Conservation (phyloP, 805 yeast genomes). For the Suhomyces pyralidae region DNA sequence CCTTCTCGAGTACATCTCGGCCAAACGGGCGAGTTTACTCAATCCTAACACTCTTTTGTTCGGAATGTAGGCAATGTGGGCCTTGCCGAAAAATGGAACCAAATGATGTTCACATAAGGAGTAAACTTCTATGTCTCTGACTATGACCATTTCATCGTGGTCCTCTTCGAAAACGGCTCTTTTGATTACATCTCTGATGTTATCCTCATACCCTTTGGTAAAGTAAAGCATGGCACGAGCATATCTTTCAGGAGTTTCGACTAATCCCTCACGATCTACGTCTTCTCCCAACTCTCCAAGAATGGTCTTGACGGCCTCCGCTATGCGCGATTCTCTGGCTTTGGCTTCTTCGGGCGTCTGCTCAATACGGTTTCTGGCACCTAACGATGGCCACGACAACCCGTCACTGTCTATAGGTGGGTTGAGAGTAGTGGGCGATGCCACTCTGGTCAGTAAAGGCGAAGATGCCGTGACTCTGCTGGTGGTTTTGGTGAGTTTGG, state of each 20-base stretch:
- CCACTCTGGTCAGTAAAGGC: conserved; percentile 72
- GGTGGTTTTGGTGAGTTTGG: conserved; percentile 4
- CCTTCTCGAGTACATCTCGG: conserved; percentile 95
- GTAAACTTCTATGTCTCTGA: conserved; percentile 86
- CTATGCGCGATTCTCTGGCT: conserved; percentile 71
- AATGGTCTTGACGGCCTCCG: conserved; percentile 77
- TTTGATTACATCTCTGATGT: conserved; percentile 86
- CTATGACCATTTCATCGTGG: conserved; percentile 99
- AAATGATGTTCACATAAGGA: conserved; percentile 96
- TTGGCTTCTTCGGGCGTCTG: conserved; percentile 62
- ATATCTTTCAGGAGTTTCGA: conserved; percentile 93
- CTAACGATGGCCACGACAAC: conserved; percentile 88
- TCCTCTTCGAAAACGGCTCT: conserved; percentile 96
- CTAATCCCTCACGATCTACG: conserved; percentile 77
- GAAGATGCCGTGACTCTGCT: conserved; percentile 26
- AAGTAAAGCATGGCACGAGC: conserved; percentile 95
- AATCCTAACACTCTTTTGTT: conserved; percentile 89
- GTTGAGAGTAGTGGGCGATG: conserved; percentile 75
- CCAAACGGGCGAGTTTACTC: conserved; percentile 88
- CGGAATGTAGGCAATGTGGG: conserved; percentile 97
- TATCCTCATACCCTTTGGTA: conserved; percentile 96
- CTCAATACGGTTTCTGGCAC: conserved; percentile 75
- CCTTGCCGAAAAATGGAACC: conserved; percentile 96
- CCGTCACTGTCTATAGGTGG: conserved; percentile 91
- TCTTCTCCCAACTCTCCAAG: conserved; percentile 90